Base-by-base conservation (phyloP, 805 yeast genomes). In the Saccharomycopsis capsularis region DNA sequence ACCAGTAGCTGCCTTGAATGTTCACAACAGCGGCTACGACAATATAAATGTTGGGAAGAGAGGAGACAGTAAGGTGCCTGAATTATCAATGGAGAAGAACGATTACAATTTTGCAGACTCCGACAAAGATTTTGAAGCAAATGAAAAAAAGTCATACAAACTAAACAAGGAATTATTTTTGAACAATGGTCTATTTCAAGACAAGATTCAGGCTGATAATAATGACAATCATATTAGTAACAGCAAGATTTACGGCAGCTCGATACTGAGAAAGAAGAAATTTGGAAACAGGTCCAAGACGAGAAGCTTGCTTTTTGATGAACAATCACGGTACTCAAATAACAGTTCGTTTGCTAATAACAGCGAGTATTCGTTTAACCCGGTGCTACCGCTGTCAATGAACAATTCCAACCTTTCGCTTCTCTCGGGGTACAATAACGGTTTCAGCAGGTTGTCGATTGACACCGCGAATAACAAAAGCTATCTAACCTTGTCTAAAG, bases 151-250 rank as follows among this genome's bases (percentile, higher is more conserved):
- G 27, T 36, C 42, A 3, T 19, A 19, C 24, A 38, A 24, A 42
- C 38, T 48, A 24, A 48, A 48, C 35, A n/a, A 21, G 11, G 51
- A 48, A 16, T 7, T 29, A 22, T 25, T 46, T 23, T 41, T 46
- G 24, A 41, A 29, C 6, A 23, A 30, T 4, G 21, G 16, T 32
- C 22, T 41, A 11, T 41, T 32, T 15, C n/a, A n/a, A n/a, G n/a
- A n/a, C n/a, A n/a, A n/a, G n/a, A n/a, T n/a, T n/a, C n/a, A n/a
- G n/a, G n/a, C n/a, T n/a, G n/a, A n/a, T n/a, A n/a, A n/a, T n/a
- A n/a, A n/a, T n/a, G n/a, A n/a, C n/a, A n/a, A n/a, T n/a, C n/a
- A n/a, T n/a, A n/a, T n/a, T n/a, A n/a, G n/a, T n/a, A n/a, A n/a
- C 32, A 29, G 13, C 13, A 42, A 18, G 13, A 15, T 34, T 19